Conservation (phyloP, 257 asterid species). For the Jacaranda copaia region DNA sequence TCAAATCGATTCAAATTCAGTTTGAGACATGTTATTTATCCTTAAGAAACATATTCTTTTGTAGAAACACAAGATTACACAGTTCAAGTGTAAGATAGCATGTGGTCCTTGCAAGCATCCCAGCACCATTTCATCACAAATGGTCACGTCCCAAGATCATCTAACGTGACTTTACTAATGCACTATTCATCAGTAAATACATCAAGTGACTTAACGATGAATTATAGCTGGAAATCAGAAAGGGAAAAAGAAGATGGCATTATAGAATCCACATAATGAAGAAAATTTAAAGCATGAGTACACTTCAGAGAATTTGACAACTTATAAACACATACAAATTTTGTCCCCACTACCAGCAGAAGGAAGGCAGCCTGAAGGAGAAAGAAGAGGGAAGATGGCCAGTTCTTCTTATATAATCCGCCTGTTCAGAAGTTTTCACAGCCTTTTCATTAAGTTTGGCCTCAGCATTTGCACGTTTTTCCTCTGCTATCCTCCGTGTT, state of each 20-base stretch:
- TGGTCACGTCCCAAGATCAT: too few relatives aligned
- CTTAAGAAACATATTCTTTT: too few relatives aligned
- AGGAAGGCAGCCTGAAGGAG: constrained; percentile 67
- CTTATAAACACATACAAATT: not conserved
- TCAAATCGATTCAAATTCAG: too few relatives aligned
- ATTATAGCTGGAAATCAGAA: not conserved
- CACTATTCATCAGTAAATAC: not conserved
- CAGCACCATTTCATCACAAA: too few relatives aligned
- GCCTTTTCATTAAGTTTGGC: constrained; percentile 80
- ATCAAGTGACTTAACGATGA: not conserved
- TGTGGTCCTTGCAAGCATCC: too few relatives aligned
- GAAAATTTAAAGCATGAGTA: not conserved
- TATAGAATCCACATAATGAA: not conserved
- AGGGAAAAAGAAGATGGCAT: not conserved
- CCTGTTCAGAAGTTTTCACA: constrained; percentile 66
- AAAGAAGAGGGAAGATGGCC: constrained; percentile 75
- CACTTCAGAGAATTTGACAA: not conserved
- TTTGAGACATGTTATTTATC: too few relatives aligned
- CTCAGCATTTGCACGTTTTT: constrained; percentile 82
- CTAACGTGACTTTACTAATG: not conserved
- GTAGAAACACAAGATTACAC: too few relatives aligned
- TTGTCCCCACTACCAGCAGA: constrained; percentile 56
- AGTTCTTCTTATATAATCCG: constrained; percentile 77
- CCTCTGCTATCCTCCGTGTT: constrained; percentile 83
- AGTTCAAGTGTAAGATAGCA: too few relatives aligned